phyloP scores from a whole-genome alignment of 148 eudicot genomes.

The Drosera capensis region DNA sequence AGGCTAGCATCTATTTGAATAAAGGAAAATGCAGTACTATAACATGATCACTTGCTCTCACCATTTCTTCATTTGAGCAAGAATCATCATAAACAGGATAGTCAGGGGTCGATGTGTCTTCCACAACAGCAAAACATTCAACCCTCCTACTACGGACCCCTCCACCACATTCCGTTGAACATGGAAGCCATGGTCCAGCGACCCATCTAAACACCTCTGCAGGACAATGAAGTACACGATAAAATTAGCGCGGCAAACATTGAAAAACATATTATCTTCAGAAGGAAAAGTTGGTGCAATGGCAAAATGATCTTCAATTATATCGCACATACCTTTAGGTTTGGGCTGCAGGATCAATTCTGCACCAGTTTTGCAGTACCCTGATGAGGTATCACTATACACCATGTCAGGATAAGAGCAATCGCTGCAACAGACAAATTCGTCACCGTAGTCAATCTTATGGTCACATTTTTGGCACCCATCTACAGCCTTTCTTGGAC shows the following conservation, averaged over 20 bases:
- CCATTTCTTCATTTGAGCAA: conserved; percentile 17
- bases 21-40: too few species aligned
- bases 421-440: conserved; percentile 17
- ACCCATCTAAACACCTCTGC: conserved; percentile 28
- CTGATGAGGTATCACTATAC: conserved; percentile 14
- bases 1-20: too few species aligned
- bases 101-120: conserved; percentile 18
- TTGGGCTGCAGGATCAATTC: conserved; percentile 18
- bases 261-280: neutral
- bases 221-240: neutral
- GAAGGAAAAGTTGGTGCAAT: neutral
- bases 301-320: neutral
- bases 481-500: conserved; percentile 17
- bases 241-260: neutral
- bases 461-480: conserved; percentile 21
- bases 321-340: conserved; percentile 11
- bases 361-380: conserved; percentile 20
- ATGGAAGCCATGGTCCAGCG: conserved; percentile 18
- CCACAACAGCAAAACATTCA: conserved; percentile 19
- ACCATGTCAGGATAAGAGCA: conserved; percentile 21
- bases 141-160: conserved; percentile 19
- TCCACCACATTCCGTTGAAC: conserved; percentile 19
- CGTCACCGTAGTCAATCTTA: conserved; percentile 18
- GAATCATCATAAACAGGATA: conserved; percentile 21
- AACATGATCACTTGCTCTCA: too few species aligned